Base-by-base conservation (phyloP, 176 grass and related monocot species). In the Oryza longistaminata region DNA sequence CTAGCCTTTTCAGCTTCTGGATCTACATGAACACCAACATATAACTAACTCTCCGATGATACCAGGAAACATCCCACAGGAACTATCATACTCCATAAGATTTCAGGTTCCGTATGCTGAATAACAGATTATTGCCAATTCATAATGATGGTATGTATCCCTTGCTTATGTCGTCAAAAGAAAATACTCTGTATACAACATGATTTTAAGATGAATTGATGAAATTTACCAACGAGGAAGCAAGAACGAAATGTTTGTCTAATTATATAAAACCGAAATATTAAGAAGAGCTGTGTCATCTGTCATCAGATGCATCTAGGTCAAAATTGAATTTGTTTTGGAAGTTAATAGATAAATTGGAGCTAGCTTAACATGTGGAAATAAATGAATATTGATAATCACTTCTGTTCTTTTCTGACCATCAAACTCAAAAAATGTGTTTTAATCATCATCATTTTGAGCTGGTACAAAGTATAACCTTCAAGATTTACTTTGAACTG, bases 1-100 rank as follows among this genome's bases (percentile, higher is more conserved):
- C 92, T 74, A 61, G 27, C 5, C 62, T 24, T 62, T n/a, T 90
- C 88, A 78, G 48, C 74, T 87, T 90, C 74, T 10, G 84, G 24
- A 15, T 83, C 88, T 90, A 48, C 74, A 79, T 74, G 21, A 68
- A 90, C 71, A 65, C 37, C 4, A 46, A 9, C 27, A 87, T 17
- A 77, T 78, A 25, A 82, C 3, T 45, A 15, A 65, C 25, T 10
- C 80, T 78, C 35, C 11, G 31, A 65, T 42, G 26, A 37, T 21
- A n/a, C 73, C 62, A 80, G 39, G 52, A 80, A 73, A 52, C 12
- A 48, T 11, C 12, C 26, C 39, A 37, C 3, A 26, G 1, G 19
- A 67, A 71, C 66, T 16, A 58, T 61, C 68, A 9, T 10, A 86
- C 24, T 79, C 19, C 12, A 52, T 26, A 29, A 53, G 55, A 87